These are phyloP conservation scores for Aspergillus quadricinctus DNA, from an alignment of 2,329 filamentous ascomycete species.

Conservation along the genomic window DNA sequence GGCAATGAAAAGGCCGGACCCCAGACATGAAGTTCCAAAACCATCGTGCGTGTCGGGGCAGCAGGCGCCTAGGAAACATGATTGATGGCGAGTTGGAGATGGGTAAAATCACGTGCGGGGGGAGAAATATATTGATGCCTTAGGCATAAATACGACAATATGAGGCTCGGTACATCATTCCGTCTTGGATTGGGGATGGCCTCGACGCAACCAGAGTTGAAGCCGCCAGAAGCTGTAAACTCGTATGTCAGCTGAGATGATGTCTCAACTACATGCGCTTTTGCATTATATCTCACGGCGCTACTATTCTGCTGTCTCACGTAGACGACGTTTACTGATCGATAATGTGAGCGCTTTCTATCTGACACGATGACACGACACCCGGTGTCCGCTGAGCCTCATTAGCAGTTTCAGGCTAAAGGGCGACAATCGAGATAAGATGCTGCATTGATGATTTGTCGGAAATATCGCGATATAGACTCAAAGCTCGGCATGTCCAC, in stretches of 20 bases:
- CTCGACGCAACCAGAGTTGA: neutral
- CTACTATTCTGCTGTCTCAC: neutral
- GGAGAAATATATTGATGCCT: neutral
- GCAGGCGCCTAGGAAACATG: neutral
- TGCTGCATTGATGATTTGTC: neutral
- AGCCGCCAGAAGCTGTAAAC: neutral
- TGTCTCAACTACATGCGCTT: neutral
- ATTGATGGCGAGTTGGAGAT: constrained; percentile 2
- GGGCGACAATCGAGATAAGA: neutral
- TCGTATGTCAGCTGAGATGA: neutral
- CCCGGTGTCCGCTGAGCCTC: neutral
- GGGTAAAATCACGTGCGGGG: constrained; percentile 20
- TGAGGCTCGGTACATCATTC: neutral
- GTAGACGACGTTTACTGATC: neutral
- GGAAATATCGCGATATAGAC: neutral
- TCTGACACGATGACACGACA: neutral
- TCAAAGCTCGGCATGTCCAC: neutral
- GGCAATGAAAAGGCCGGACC: constrained; percentile 83
- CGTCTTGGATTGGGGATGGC: neutral
- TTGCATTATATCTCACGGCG: neutral
- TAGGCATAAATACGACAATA: neutral
- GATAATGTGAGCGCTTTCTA: neutral
- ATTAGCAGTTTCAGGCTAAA: neutral
- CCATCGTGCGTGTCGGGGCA: constrained; percentile 37
- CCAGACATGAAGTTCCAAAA: constrained; percentile 80